phyloP scores from a whole-genome alignment of 139 green algal species.

The Pleodorina starrii region DNA sequence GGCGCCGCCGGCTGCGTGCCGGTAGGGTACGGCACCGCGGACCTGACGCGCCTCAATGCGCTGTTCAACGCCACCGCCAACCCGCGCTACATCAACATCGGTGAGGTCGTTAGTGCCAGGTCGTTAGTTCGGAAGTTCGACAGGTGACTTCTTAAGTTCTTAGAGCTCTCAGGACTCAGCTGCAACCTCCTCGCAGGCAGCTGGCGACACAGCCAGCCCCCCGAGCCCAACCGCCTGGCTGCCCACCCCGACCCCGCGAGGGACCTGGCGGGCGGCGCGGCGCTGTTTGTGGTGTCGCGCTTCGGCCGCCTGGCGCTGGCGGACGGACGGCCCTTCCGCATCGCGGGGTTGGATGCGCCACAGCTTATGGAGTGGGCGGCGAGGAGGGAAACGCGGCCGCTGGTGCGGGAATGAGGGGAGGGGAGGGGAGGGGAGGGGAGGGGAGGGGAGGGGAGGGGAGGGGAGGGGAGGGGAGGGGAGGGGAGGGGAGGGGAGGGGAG shows the following conservation, averaged over 20 bases:
- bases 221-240: constrained; percentile 18
- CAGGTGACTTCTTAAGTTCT: too few relatives aligned
- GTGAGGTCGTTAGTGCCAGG: constrained; percentile 23
- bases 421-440: too few relatives aligned
- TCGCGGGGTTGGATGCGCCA: constrained; percentile 21
- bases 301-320: constrained; percentile 23
- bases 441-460: too few relatives aligned
- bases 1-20: constrained; percentile 5
- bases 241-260: not conserved
- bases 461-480: too few relatives aligned
- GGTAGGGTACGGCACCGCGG: not conserved
- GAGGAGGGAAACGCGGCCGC: not conserved
- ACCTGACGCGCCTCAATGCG: not conserved
- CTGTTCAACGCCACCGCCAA: not conserved
- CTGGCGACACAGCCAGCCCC: constrained; percentile 48
- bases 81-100: constrained; percentile 46
- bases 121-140: too few relatives aligned
- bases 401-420: not conserved
- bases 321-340: constrained; percentile 8
- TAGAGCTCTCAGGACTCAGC: too few relatives aligned
- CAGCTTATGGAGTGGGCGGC: constrained; percentile 28
- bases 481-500: too few relatives aligned
- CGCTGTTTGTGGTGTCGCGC: constrained; percentile 29
- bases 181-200: too few relatives aligned
- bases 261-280: constrained; percentile 4